phyloP scores from a whole-genome alignment of 257 asterid species.

The Plectranthus barbatus region DNA sequence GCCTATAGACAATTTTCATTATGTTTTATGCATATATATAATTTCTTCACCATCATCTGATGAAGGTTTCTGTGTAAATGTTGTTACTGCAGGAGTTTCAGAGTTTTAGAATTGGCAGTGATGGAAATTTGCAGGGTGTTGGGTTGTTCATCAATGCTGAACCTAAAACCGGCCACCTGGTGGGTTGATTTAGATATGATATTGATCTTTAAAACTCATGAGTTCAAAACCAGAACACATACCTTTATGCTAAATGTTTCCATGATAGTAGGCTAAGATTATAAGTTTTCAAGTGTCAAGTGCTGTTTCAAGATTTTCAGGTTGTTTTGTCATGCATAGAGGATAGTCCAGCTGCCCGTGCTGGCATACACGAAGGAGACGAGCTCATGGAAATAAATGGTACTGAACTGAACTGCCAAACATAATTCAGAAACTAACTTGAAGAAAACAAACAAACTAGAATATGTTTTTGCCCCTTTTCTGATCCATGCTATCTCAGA shows the following conservation, averaged over 20 bases:
- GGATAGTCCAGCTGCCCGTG: slow-evolving; percentile 93
- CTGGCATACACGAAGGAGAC: slow-evolving; percentile 93
- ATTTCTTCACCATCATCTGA: neutral
- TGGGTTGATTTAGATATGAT: slow-evolving; percentile 16
- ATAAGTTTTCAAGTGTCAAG: no score
- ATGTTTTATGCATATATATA: neutral
- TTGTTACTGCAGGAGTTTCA: slow-evolving; percentile 67
- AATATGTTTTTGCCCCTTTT: no score
- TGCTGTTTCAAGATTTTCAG: no score
- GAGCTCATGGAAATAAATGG: slow-evolving; percentile 84
- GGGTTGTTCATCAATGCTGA: slow-evolving; percentile 71
- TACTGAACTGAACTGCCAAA: slow-evolving; percentile 13
- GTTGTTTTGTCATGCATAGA: slow-evolving; percentile 87
- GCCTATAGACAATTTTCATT: no score
- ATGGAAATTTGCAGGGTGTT: slow-evolving; percentile 95
- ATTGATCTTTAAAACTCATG: neutral
- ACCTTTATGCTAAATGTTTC: neutral
- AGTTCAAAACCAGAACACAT: neutral
- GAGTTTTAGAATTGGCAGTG: slow-evolving; percentile 83
- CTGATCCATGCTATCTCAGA: no score
- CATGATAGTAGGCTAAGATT: no score
- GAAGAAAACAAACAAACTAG: no score
- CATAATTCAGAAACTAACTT: no score
- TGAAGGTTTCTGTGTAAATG: no score
- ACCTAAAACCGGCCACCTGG: slow-evolving; percentile 82